A percentile compares a stretch with the other conserved stretches of the same genome.
Conservation (phyloP, 1,284 basidiomycete genomes). For the Psilocybe mexicana region DNA sequence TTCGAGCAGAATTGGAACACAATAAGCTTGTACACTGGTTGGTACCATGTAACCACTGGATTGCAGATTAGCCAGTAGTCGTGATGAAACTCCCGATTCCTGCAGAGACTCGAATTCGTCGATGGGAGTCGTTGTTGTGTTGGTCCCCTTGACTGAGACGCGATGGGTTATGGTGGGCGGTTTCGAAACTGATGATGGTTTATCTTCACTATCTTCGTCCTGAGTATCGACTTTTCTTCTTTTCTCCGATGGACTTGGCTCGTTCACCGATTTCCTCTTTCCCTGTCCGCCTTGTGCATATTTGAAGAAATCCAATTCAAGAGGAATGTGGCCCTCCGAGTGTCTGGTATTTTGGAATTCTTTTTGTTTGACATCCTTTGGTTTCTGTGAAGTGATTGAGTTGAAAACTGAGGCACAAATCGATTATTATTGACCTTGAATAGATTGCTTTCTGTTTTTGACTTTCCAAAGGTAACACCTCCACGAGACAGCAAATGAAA, state of each 20-base stretch:
- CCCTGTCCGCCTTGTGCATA: constrained; percentile 60
- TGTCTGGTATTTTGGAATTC: constrained; percentile 14
- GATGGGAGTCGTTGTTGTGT: constrained; percentile 59
- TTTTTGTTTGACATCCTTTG: constrained; percentile 28
- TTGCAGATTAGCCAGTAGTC: constrained; percentile 61
- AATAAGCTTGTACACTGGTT: constrained; percentile 75
- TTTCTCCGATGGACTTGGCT: constrained; percentile 21
- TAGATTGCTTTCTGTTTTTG: constrained; percentile 69
- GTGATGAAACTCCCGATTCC: constrained; percentile 54
- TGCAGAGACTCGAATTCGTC: constrained; percentile 61
- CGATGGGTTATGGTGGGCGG: constrained; percentile 44
- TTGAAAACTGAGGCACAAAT: neutral
- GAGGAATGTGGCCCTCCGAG: constrained; percentile 57
- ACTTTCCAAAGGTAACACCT: constrained; percentile 81
- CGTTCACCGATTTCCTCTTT: constrained; percentile 46
- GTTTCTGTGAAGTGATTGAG: constrained; percentile 19
- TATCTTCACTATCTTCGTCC: constrained; percentile 31
- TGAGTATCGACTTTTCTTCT: constrained; percentile 36
- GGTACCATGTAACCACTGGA: constrained; percentile 61
- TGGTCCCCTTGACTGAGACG: constrained; percentile 67
- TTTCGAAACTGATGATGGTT: constrained; percentile 18
- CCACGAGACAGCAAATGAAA: constrained; percentile 81
- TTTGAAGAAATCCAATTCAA: constrained; percentile 88
- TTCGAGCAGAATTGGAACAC: constrained; percentile 73
- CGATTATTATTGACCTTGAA: constrained; percentile 56